Base-by-base conservation (phyloP, 192 early-diverging fungal species). In the Physocladia obscura region DNA sequence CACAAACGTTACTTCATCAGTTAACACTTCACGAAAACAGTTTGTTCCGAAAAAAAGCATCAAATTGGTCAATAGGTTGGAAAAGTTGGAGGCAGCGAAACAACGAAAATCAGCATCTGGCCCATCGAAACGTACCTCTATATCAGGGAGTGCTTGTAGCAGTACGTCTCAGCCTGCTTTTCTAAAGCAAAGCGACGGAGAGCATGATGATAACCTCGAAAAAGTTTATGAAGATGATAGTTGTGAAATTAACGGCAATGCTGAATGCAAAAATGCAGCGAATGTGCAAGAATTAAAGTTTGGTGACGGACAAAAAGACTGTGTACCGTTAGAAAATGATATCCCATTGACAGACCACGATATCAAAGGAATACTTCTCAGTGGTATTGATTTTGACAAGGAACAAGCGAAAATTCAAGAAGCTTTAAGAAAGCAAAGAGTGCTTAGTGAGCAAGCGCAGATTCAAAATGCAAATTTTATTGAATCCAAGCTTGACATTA, bases 401-500 rank as follows among this genome's bases (percentile, higher is more conserved):
- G 63, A 65, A 52, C 24, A 49, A 15, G 49, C 39, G n/a, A 22
- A 26, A 11, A 52, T 65, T 32, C 47, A 65, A 34, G 17, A 52
- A 15, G 63, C 49, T 3, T 19, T 65, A 5, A 4, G 13, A 26
- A 44, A 39, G 30, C n/a, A n/a, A n/a, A n/a, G 63, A 2, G 63
- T 51, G 21, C 48, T 32, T 11, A 65, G 63, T 36, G 63, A 21
- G 8, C 29, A 22, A 26, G 21, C 26, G 24, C 19, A 31, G n/a
- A 49, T 21, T 8, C 17, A 31, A 49, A 49, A 52, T 21, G 27
- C 63, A 13, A n/a, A 51, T 8, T 65, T 49, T 21, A 22, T 65
- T 1, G 63, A 65, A 34, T n/a, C 21, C 13, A 39, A 39, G 13
- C 27, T 65, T n/a, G 31, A 13, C 3, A n/a, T 21, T 21, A 27